Evolutionary conservation across 179 eudicot species (phyloP), one percentile per base, ranked within the genome.

Genomic region (Vitellaria paradoxa): DNA sequence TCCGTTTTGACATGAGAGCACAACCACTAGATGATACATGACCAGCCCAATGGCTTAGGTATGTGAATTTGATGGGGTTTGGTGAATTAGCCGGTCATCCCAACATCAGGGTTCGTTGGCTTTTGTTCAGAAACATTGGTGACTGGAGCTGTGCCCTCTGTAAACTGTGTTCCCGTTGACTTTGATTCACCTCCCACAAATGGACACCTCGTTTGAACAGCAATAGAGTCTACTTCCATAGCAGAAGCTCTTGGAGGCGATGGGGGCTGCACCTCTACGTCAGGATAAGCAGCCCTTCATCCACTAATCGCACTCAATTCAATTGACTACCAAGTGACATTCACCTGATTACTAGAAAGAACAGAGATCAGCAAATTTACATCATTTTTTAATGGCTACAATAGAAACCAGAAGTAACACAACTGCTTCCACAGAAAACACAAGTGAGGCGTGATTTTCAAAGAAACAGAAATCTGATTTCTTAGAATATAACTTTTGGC

Each of bases 281-380:
- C 98, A 52, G 98, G 96, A 78, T 96, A 96, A 45, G 98, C 97
- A n/a, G 99, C 99, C 98, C 98, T 71, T 91, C 98, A 80, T 95
- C 97, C 30, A 93, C 97, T 65, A 93, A 76, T 13, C 95, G 84
- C 9, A 78, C 97, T 59, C 99, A 97, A 72, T 76, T 86, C 82
- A 95, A 79, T 79, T 96, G 99, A 83, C 93, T 96, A 21, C 99
- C 99, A 18, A 70, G 74, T 70, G 61, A 70, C 21, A 70, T 70
- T 61, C 74, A 70, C 62, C 74, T 70, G 74, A 70, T 70, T 24
- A 70, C 24, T 52, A 24, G 62, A 70, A 24, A 8, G 26, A 70
- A 14, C 61, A 53, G 21, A 8, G 26, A 70, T 21, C 73, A 69
- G 59, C 2, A 3, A 49, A 69, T 11, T 13, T 53, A 11, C 4